These are phyloP conservation scores for Striga hermonthica DNA, from an alignment of 305 asterid genomes.

Conservation along the genomic window DNA sequence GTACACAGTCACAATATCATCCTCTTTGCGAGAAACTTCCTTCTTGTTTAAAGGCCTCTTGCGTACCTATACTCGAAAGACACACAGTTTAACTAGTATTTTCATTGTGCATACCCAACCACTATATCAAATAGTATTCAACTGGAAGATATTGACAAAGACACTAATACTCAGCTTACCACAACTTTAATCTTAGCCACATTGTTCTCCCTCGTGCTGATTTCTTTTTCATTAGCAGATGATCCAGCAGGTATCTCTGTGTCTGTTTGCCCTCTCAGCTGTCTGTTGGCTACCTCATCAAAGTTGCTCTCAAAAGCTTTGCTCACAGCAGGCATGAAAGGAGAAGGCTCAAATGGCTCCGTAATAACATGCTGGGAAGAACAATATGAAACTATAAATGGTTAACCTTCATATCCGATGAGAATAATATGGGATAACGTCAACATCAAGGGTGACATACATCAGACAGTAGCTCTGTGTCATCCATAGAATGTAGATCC, in stretches of 20 bases:
- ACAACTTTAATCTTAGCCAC: conserved; percentile 97
- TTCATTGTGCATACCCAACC: conserved; percentile 19
- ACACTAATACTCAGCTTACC: conserved; percentile 50
- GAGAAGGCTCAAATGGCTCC: conserved; percentile 88
- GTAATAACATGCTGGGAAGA: conserved; percentile 78
- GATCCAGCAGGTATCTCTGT: conserved; percentile 53
- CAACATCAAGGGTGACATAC: conserved; percentile 36
- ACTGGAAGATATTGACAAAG: conserved; percentile 21
- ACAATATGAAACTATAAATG: conserved; percentile 31
- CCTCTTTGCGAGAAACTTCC: conserved; percentile 89
- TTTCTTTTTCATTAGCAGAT: conserved; percentile 57
- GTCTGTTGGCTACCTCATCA: conserved; percentile 49
- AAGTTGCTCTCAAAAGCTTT: conserved; percentile 61
- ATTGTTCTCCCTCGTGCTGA: conserved; percentile 68
- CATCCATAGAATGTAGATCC: conserved; percentile 99
- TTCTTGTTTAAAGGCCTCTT: conserved; percentile 97
- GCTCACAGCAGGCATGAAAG: conserved; percentile 78
- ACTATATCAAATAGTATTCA: conserved; percentile 16
- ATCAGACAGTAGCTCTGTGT: conserved; percentile 95
- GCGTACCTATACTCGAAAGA: conserved; percentile 72
- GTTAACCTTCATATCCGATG: conserved; percentile 23
- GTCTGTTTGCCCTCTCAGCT: conserved; percentile 53
- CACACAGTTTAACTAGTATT: conserved; percentile 13
- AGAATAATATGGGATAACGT: conserved; percentile 5
- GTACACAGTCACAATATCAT: conserved; percentile 80